phyloP scores from a whole-genome alignment of 1,139 yeast genomes.

The Kazachstania sp. region DNA sequence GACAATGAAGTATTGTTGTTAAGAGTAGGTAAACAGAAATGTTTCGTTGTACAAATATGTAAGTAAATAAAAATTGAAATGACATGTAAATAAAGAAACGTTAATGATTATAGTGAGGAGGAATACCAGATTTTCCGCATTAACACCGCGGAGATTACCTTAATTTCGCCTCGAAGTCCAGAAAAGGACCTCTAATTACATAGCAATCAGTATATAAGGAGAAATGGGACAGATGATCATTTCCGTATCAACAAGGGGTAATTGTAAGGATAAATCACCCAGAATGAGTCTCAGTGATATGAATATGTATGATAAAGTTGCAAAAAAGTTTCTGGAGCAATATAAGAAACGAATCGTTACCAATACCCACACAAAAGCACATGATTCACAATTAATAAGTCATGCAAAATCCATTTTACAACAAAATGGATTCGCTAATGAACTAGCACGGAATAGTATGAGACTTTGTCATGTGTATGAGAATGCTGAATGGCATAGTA shows the following conservation, averaged over 20 bases:
- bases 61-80: not conserved
- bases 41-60: slow-evolving; percentile 43
- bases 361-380: not conserved
- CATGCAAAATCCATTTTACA: slow-evolving; percentile 6
- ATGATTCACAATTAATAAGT: not conserved
- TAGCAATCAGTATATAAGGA: too few species aligned
- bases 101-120: too few species aligned
- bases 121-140: too few species aligned
- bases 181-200: too few species aligned
- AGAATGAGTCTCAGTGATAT: not conserved
- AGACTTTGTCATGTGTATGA: slow-evolving; percentile 25
- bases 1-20: slow-evolving; percentile 56
- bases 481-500: slow-evolving; percentile 26
- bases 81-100: not conserved
- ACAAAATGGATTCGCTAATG: slow-evolving; percentile 21
- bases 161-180: too few species aligned
- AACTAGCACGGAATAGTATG: slow-evolving; percentile 13
- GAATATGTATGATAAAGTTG: slow-evolving; percentile 4
- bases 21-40: slow-evolving; percentile 67
- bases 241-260: too few species aligned
- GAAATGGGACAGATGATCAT: too few species aligned
- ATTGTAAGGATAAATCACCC: too few species aligned
- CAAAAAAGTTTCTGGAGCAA: slow-evolving; percentile 19
- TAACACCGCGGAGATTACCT: too few species aligned
- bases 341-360: slow-evolving; percentile 18